These are phyloP conservation scores for Rhynchospora breviuscula DNA, from an alignment of 176 grass and related monocot species.

Conservation along the genomic window DNA sequence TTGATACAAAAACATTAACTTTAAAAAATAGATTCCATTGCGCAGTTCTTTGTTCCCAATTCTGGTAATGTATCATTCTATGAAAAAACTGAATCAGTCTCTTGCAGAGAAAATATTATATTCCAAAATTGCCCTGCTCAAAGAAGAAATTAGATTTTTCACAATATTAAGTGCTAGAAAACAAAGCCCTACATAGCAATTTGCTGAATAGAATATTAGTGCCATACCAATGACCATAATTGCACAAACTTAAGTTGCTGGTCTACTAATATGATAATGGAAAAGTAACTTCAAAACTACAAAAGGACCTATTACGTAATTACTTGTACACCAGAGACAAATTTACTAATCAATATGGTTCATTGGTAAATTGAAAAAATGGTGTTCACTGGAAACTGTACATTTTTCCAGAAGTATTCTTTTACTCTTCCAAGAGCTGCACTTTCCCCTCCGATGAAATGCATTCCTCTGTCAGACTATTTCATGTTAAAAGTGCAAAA, in stretches of 20 bases:
- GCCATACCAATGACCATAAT: neutral
- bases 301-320: neutral
- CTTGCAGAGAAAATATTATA: neutral
- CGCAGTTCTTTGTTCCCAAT: neutral
- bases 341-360: neutral
- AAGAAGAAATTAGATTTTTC: neutral
- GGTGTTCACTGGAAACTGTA: neutral
- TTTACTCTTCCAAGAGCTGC: slow-evolving; percentile 62
- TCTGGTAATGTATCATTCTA: neutral
- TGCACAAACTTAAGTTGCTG: neutral
- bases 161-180: neutral
- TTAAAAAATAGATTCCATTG: neutral
- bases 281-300: neutral
- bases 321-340: neutral
- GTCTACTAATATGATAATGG: neutral
- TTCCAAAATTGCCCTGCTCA: neutral
- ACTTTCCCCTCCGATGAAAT: slow-evolving; percentile 60
- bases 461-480: slow-evolving; percentile 71
- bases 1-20: too few relatives aligned
- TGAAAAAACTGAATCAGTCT: neutral
- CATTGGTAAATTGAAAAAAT: slow-evolving; percentile 10
- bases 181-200: neutral
- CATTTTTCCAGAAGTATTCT: slow-evolving; percentile 91
- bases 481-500: neutral
- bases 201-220: neutral